A percentile compares a stretch with the other conserved stretches of the same genome.
These are phyloP conservation scores for Hypoxylon crocopeplum DNA, from an alignment of 495 filamentous ascomycete species.

Conservation along the genomic window DNA sequence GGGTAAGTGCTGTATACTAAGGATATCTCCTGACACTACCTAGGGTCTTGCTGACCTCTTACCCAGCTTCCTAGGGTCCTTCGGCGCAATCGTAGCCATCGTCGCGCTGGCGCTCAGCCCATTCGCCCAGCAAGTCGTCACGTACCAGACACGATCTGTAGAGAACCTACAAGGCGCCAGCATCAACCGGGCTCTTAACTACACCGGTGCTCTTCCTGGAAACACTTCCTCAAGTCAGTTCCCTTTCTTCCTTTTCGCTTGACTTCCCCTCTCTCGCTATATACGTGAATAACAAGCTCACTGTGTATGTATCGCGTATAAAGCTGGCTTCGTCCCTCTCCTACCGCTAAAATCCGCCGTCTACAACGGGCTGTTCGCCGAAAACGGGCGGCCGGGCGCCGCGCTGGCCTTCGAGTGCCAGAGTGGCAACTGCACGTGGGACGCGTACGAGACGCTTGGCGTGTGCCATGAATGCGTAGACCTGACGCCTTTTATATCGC, in stretches of 20 bases:
- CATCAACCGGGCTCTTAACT: constrained; percentile 18
- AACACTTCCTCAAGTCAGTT: constrained; percentile 11
- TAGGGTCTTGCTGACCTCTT: too few relatives aligned
- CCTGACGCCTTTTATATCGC: constrained; percentile 33
- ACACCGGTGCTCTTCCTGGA: constrained; percentile 12
- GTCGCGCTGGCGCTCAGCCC: constrained; percentile 43
- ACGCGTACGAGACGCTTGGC: constrained; percentile 37
- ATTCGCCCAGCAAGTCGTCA: constrained; percentile 38
- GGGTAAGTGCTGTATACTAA: constrained; percentile 32
- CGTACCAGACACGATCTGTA: constrained; percentile 18
- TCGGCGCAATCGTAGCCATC: constrained; percentile 51
- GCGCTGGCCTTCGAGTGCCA: constrained; percentile 33
- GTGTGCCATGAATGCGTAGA: constrained; percentile 41
- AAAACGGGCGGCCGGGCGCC: constrained; percentile 33
- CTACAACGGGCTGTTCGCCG: constrained; percentile 43
- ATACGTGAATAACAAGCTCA: too few relatives aligned
- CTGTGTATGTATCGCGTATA: too few relatives aligned
- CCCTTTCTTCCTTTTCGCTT: background rate
- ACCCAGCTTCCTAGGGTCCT: constrained; percentile 48
- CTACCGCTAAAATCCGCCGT: constrained; percentile 44
- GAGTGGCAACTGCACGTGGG: constrained; percentile 42
- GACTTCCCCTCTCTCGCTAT: background rate
- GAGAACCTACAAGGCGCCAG: constrained; percentile 14
- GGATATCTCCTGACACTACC: too few relatives aligned
- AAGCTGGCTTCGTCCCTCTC: constrained; percentile 38